Conservation (phyloP, 2,329 filamentous ascomycete species). For the Aspergillus terreus region DNA sequence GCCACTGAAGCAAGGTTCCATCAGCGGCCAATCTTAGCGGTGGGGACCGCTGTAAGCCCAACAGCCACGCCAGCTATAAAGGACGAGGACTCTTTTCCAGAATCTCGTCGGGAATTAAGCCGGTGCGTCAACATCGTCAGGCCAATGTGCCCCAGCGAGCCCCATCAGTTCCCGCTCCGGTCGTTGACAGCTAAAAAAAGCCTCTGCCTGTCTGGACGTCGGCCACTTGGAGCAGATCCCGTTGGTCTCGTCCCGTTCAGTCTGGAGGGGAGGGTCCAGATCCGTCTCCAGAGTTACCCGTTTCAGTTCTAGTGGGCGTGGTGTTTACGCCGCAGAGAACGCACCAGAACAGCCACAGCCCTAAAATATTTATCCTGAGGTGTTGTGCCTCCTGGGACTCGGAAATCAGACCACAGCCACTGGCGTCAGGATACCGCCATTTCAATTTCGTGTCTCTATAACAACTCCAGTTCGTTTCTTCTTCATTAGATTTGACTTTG, state of each 20-base stretch:
- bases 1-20: constrained; percentile 1
- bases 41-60: constrained; percentile 8
- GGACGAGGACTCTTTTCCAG: not conserved
- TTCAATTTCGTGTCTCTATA: too few species aligned
- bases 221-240: not conserved
- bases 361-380: not conserved
- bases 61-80: constrained; percentile 5
- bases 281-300: not conserved
- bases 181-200: not conserved
- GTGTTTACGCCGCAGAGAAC: not conserved
- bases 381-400: too few species aligned
- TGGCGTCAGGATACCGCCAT: too few species aligned
- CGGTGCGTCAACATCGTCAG: too few species aligned
- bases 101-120: not conserved
- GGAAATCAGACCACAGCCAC: too few species aligned
- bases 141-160: not conserved
- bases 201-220: not conserved
- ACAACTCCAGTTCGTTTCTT: too few species aligned
- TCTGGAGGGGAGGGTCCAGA: not conserved
- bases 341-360: not conserved
- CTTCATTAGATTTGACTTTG: too few species aligned
- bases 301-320: constrained; percentile 3
- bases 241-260: not conserved
- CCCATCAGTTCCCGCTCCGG: not conserved
- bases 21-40: not conserved